Evolutionary conservation across 1,284 basidiomycete species (phyloP).

Genomic region (Austroboletus novae-zelandiae): DNA sequence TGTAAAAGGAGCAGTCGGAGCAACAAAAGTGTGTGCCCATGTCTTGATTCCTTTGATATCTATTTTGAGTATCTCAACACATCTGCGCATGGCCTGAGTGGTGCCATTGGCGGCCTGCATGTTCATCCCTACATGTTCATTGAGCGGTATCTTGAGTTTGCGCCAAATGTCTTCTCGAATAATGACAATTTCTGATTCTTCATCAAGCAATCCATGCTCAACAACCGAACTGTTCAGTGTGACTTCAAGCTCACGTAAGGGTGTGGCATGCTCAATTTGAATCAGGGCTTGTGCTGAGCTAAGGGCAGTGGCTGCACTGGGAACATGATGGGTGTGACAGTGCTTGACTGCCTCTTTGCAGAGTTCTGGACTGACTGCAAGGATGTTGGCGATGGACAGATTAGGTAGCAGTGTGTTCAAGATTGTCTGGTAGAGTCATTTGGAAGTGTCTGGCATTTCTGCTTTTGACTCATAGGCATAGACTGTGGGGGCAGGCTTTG

Average conservation of each 20-base stretch:
- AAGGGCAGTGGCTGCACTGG: neutral
- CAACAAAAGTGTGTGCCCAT: slow-evolving; percentile 20
- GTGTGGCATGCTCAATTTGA: slow-evolving; percentile 3
- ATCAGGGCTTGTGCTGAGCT: too few species aligned
- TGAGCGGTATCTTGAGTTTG: neutral
- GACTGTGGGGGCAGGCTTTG: slow-evolving; percentile 4
- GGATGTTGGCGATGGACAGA: slow-evolving; percentile 10
- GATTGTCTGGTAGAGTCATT: neutral
- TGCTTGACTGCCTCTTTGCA: slow-evolving; percentile 10
- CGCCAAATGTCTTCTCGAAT: slow-evolving; percentile 3
- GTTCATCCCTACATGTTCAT: neutral
- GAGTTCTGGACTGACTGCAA: slow-evolving; percentile 15
- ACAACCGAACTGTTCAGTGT: neutral
- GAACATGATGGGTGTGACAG: slow-evolving; percentile 1
- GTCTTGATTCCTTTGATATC: slow-evolving; percentile 13
- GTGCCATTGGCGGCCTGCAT: slow-evolving; percentile 24
- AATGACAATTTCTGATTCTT: slow-evolving; percentile 9
- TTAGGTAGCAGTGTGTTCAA: slow-evolving; percentile 5
- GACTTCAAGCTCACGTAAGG: neutral
- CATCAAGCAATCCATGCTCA: neutral
- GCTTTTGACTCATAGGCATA: slow-evolving; percentile 10
- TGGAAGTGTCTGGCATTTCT: neutral
- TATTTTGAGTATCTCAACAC: slow-evolving; percentile 16
- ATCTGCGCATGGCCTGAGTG: slow-evolving; percentile 5
- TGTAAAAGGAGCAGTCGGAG: slow-evolving; percentile 15